Evolutionary conservation across 2,329 filamentous ascomycete genomes (phyloP).

Genomic region (Fusarium sp.): DNA sequence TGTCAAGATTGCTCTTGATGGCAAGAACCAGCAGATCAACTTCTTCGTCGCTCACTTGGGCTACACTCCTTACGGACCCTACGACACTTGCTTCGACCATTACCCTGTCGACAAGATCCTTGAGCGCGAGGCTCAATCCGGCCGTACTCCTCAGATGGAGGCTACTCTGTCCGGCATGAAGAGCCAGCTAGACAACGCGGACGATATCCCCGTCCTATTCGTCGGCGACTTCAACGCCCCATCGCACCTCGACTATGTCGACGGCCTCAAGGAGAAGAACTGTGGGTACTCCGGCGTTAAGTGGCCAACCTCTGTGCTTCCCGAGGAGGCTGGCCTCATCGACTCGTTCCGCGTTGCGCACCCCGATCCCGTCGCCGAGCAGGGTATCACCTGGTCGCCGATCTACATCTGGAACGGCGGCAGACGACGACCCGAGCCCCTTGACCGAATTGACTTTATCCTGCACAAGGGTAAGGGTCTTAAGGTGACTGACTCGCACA

Average conservation of each 20-base stretch:
- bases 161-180: slow-evolving; percentile 54
- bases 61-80: slow-evolving; percentile 58
- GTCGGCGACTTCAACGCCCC: slow-evolving; percentile 61
- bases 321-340: slow-evolving; percentile 54
- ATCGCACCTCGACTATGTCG: slow-evolving; percentile 59
- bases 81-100: slow-evolving; percentile 58
- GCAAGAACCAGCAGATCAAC: slow-evolving; percentile 50
- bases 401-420: slow-evolving; percentile 53
- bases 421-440: slow-evolving; percentile 55
- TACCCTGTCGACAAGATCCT: slow-evolving; percentile 53
- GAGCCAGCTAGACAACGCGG: slow-evolving; percentile 49
- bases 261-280: slow-evolving; percentile 52
- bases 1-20: slow-evolving; percentile 55
- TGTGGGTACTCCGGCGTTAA: slow-evolving; percentile 53
- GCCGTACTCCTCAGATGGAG: slow-evolving; percentile 56
- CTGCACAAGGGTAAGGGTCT: slow-evolving; percentile 55
- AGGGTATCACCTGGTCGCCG: slow-evolving; percentile 59
- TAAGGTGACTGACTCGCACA: slow-evolving; percentile 50
- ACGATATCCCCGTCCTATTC: slow-evolving; percentile 54
- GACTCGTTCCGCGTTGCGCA: slow-evolving; percentile 57
- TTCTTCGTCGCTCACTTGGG: slow-evolving; percentile 56
- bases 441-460: slow-evolving; percentile 60
- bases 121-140: slow-evolving; percentile 53
- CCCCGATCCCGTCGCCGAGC: slow-evolving; percentile 52
- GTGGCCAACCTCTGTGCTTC: slow-evolving; percentile 57